phyloP scores from a whole-genome alignment of 73 alveolate genomes.

The Uronychia binucleata region DNA sequence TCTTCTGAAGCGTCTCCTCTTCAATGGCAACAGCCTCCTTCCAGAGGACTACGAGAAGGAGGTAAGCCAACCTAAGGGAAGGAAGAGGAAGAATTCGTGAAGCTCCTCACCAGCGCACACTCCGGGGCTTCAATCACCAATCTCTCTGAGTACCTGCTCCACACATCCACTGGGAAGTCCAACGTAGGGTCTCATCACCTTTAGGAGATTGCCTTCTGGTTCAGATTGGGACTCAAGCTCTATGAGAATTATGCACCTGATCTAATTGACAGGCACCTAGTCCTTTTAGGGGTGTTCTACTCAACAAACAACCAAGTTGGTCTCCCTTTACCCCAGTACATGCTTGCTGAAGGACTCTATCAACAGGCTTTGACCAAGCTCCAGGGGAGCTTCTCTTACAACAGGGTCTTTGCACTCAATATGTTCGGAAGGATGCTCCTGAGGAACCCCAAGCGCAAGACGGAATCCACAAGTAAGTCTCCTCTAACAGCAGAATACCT shows the following conservation, averaged over 20 bases:
- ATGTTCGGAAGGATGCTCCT: slow-evolving; percentile 53
- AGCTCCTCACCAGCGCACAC: slow-evolving; percentile 10
- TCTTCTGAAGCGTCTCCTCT: background rate
- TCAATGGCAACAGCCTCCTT: background rate
- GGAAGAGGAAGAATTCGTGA: slow-evolving; percentile 25
- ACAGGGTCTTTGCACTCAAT: slow-evolving; percentile 46
- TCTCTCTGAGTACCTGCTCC: slow-evolving; percentile 48
- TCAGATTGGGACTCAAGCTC: slow-evolving; percentile 43
- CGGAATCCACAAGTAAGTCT: slow-evolving; percentile 23
- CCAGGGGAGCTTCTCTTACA: slow-evolving; percentile 11
- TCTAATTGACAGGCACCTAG: slow-evolving; percentile 46
- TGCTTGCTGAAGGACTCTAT: slow-evolving; percentile 32
- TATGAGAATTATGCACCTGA: slow-evolving; percentile 37
- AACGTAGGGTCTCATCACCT: too few species aligned
- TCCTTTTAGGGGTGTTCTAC: slow-evolving; percentile 50
- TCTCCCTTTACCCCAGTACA: too few species aligned
- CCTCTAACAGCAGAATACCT: slow-evolving; percentile 8
- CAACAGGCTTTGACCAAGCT: slow-evolving; percentile 25
- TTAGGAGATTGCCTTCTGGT: slow-evolving; percentile 51
- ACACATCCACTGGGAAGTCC: too few species aligned
- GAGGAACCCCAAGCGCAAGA: slow-evolving; percentile 38
- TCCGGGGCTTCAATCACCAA: slow-evolving; percentile 35
- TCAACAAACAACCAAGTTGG: slow-evolving; percentile 43
- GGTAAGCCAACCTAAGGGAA: background rate
- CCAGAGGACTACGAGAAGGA: background rate